These are phyloP conservation scores for Rhizopogon salebrosus DNA, from an alignment of 768 basidiomycete genomes.

Conservation along the genomic window DNA sequence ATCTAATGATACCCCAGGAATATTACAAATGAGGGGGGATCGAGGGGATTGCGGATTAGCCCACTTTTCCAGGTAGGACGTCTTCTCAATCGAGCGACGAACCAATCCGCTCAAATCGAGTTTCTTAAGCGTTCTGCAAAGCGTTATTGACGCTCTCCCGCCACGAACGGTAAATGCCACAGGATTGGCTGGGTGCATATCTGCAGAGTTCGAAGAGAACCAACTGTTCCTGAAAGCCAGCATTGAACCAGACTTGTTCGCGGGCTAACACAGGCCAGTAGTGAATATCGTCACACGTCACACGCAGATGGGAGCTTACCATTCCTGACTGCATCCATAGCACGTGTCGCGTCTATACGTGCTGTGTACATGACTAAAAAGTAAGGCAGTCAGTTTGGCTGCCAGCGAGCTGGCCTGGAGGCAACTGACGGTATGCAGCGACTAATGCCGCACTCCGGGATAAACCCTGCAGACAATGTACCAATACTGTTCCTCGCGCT, in stretches of 20 bases:
- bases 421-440: conserved; percentile 65
- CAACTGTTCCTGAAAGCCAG: conserved; percentile 78
- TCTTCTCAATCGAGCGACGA: conserved; percentile 7
- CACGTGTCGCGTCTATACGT: conserved; percentile 50
- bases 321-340: conserved; percentile 54
- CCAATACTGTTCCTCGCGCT: conserved; percentile 55
- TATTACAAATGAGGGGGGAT: conserved; percentile 15
- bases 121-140: conserved; percentile 29
- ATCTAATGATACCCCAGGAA: conserved; percentile 3
- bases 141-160: conserved; percentile 46
- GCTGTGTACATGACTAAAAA: conserved; percentile 62
- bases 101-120: neutral
- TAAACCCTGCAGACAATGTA: conserved; percentile 63
- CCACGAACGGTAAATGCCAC: conserved; percentile 68
- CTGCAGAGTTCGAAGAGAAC: conserved; percentile 70
- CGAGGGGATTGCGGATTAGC: conserved; percentile 10
- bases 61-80: conserved; percentile 9
- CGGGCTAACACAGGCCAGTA: conserved; percentile 39
- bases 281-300: conserved; percentile 4
- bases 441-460: conserved; percentile 67
- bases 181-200: conserved; percentile 53
- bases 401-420: neutral
- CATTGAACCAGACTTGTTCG: conserved; percentile 73
- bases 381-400: conserved; percentile 9
- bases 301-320: conserved; percentile 33